phyloP scores from a whole-genome alignment of 306 rosid species.

The Cicer judaicum region DNA sequence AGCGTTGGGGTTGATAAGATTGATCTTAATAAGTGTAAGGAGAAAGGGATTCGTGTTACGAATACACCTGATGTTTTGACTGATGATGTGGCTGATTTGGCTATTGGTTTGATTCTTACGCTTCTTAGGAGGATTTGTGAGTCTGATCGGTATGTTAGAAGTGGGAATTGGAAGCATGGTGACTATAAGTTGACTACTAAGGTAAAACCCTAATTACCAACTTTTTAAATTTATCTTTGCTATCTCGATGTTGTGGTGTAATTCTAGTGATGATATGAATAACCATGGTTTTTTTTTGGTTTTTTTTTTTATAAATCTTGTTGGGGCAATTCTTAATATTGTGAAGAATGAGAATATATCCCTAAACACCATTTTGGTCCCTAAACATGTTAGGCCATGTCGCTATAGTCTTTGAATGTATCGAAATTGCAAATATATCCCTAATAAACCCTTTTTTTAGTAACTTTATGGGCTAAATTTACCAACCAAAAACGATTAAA shows the following conservation, averaged over 20 bases:
- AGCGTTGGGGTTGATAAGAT: slow-evolving; percentile 83
- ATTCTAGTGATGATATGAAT: not conserved
- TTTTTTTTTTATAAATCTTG: too few species aligned
- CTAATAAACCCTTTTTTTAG: too few species aligned
- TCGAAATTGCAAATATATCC: too few species aligned
- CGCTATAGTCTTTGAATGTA: too few species aligned
- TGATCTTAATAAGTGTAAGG: slow-evolving; percentile 61
- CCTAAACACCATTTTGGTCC: too few species aligned
- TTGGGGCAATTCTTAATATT: too few species aligned
- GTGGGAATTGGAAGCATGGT: slow-evolving; percentile 75
- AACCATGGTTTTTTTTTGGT: too few species aligned
- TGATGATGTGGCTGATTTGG: slow-evolving; percentile 78
- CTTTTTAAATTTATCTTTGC: not conserved
- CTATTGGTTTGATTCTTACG: slow-evolving; percentile 64
- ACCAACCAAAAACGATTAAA: too few species aligned
- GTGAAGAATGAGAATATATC: too few species aligned
- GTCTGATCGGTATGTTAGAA: slow-evolving; percentile 70
- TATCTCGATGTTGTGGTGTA: not conserved
- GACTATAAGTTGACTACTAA: slow-evolving; percentile 69
- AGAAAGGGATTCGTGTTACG: slow-evolving; percentile 75
- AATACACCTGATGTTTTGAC: slow-evolving; percentile 87
- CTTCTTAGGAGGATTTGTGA: slow-evolving; percentile 66
- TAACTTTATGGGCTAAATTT: too few species aligned
- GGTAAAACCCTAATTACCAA: slow-evolving; percentile 44
- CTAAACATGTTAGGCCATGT: too few species aligned